Evolutionary conservation across 306 rosid species (phyloP).

Genomic region (Myrica gale): DNA sequence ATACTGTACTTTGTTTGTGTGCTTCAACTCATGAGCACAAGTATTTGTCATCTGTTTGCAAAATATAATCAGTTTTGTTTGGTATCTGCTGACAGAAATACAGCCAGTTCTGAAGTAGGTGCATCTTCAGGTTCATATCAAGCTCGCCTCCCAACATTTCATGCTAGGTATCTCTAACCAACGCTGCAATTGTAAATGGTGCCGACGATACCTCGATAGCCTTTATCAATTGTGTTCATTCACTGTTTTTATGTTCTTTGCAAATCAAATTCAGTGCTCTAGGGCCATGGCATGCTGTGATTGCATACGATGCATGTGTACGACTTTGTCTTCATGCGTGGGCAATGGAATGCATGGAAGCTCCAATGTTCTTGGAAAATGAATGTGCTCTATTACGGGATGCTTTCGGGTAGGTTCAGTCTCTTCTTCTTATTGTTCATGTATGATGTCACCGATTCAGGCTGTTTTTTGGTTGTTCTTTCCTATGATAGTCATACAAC

Average conservation of each 20-base stretch:
- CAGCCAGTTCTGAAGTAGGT: constrained; percentile 61
- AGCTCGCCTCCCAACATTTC: constrained; percentile 83
- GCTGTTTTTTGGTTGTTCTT: neutral
- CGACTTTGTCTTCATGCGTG: constrained; percentile 99
- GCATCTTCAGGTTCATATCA: constrained; percentile 50
- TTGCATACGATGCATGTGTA: constrained; percentile 94
- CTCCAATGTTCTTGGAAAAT: constrained; percentile 92
- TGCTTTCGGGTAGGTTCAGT: constrained; percentile 70
- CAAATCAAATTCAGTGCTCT: constrained; percentile 65
- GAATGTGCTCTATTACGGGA: constrained; percentile 89
- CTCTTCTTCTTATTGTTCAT: constrained; percentile 6
- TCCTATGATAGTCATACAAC: neutral
- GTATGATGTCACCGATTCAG: constrained; percentile 16
- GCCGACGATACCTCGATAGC: constrained; percentile 6
- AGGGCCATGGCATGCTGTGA: constrained; percentile 90
- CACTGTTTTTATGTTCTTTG: constrained; percentile 20
- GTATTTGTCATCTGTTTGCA: constrained; percentile 18
- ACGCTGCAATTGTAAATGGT: constrained; percentile 9
- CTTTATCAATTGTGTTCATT: constrained; percentile 21
- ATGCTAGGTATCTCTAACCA: constrained; percentile 72
- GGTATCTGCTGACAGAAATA: constrained; percentile 45
- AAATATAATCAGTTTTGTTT: constrained; percentile 4
- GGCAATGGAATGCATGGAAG: constrained; percentile 99
- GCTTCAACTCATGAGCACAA: neutral
- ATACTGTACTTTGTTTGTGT: constrained; percentile 4